phyloP scores from a whole-genome alignment of 805 yeast genomes.

The Teunomyces stri region DNA sequence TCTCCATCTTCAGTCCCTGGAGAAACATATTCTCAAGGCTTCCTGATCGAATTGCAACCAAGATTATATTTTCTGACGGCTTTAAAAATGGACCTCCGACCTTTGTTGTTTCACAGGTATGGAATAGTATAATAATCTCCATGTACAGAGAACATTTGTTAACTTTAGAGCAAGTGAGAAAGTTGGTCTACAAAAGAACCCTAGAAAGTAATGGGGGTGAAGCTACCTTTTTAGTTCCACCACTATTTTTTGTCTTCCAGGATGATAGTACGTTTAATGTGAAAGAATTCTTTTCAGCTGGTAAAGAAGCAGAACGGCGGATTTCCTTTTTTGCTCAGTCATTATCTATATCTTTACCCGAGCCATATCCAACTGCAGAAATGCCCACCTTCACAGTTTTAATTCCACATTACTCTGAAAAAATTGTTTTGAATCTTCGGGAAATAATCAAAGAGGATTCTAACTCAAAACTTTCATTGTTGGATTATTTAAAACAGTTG shows the following conservation, averaged over 20 bases:
- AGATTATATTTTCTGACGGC: constrained; percentile 17
- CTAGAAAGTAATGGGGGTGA: not conserved
- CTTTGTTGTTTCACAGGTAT: constrained; percentile 14
- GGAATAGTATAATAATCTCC: constrained; percentile 16
- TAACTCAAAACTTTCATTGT: constrained; percentile 51
- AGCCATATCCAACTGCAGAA: constrained; percentile 45
- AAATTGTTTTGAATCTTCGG: constrained; percentile 41
- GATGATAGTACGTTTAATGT: constrained; percentile 41
- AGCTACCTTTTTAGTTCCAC: constrained; percentile 26
- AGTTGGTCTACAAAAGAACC: constrained; percentile 23
- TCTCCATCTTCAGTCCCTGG: constrained; percentile 40
- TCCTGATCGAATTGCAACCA: constrained; percentile 33
- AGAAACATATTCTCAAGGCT: constrained; percentile 31
- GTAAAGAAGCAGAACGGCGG: constrained; percentile 51
- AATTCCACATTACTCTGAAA: constrained; percentile 53
- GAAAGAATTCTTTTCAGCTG: constrained; percentile 41
- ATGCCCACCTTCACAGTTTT: constrained; percentile 52
- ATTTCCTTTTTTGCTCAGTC: constrained; percentile 55
- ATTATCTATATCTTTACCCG: constrained; percentile 46
- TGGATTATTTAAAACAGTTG: constrained; percentile 74
- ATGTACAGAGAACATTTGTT: constrained; percentile 38
- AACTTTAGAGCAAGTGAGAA: constrained; percentile 40
- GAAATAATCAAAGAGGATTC: constrained; percentile 48
- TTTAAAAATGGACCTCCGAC: constrained; percentile 8
- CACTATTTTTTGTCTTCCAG: constrained; percentile 47